Conservation (phyloP, 805 yeast species). For the Komagataella pseudopastoris region DNA sequence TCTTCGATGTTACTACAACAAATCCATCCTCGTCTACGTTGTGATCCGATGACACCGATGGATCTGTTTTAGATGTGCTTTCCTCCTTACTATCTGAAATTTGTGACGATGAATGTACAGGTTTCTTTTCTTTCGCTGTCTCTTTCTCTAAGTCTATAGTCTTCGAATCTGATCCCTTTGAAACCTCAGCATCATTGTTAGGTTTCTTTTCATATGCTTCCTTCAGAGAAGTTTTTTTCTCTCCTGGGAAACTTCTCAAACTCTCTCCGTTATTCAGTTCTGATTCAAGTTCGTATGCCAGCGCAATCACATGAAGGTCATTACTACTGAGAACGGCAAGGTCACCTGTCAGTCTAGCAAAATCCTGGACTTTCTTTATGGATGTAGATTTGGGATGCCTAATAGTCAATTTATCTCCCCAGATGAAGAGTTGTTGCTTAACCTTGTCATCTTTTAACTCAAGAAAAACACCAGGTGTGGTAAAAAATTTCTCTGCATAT, state of each 20-base stretch:
- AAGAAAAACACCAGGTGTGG: conserved; percentile 82
- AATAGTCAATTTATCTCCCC: conserved; percentile 60
- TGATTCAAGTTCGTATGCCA: conserved; percentile 76
- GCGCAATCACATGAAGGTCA: conserved; percentile 86
- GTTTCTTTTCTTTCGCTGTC: background rate
- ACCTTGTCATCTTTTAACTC: conserved; percentile 85
- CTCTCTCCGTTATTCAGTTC: conserved; percentile 58
- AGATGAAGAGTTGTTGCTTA: conserved; percentile 60
- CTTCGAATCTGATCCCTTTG: background rate
- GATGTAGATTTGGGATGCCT: conserved; percentile 66
- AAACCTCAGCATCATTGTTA: background rate
- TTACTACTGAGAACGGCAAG: conserved; percentile 74
- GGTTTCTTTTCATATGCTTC: conserved; percentile 11
- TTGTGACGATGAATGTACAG: conserved; percentile 1
- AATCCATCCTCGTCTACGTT: background rate
- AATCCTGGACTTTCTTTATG: conserved; percentile 53
- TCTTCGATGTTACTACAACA: background rate
- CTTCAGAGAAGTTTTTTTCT: conserved; percentile 13
- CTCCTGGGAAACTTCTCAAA: conserved; percentile 63
- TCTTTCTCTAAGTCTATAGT: background rate
- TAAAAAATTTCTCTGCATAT: conserved; percentile 59
- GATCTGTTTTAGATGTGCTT: background rate
- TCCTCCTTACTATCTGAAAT: conserved; percentile 2
- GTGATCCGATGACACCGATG: background rate
- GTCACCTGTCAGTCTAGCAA: conserved; percentile 88